These are phyloP conservation scores for Penicillium goetzii DNA, from an alignment of 495 filamentous ascomycete species.

Conservation along the genomic window DNA sequence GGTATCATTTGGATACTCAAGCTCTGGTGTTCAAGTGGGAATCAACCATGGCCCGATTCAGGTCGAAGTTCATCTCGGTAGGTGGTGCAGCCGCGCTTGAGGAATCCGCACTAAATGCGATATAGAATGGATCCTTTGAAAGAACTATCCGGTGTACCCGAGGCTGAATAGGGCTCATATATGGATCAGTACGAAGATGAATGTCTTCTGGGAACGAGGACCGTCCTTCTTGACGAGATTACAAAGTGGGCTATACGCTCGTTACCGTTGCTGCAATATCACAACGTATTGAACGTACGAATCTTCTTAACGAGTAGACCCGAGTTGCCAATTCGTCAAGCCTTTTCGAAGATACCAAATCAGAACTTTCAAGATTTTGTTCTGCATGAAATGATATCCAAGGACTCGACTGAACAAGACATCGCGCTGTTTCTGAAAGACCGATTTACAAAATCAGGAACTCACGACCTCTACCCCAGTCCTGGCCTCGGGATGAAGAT, in stretches of 20 bases:
- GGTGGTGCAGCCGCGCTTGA: no score
- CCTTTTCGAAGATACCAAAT: constrained; percentile 23
- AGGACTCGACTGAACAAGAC: constrained; percentile 28
- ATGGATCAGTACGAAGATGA: background rate
- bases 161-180: no score
- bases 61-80: no score
- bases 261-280: constrained; percentile 21
- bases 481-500: background rate
- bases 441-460: background rate
- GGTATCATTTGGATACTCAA: no score
- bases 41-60: no score
- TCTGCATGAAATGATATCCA: constrained; percentile 27
- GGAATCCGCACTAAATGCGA: no score
- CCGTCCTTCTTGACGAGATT: background rate
- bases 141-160: no score
- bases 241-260: constrained; percentile 28
- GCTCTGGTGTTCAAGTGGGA: no score
- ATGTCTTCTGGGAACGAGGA: constrained; percentile 28
- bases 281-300: constrained; percentile 13
- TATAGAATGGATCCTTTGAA: no score
- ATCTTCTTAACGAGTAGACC: constrained; percentile 49
- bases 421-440: constrained; percentile 19
- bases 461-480: background rate
- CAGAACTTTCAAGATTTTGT: constrained; percentile 21
- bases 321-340: constrained; percentile 44